Conservation (phyloP, 2,329 filamentous ascomycete genomes). For the Botrytis squamosa region DNA sequence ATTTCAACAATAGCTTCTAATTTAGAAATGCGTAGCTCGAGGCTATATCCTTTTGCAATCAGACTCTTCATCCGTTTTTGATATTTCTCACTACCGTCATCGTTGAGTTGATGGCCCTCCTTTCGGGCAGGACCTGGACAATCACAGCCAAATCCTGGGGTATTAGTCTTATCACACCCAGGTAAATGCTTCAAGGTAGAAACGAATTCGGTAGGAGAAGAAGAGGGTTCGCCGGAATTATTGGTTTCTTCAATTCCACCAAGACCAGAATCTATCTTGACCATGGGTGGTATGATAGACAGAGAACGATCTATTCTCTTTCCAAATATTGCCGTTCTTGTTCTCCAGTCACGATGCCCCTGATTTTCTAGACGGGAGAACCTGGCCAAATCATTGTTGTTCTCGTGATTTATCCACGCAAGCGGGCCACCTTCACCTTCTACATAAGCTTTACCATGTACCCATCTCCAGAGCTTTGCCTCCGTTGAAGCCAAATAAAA, state of each 20-base stretch:
- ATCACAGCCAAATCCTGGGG: background rate
- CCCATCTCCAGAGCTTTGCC: background rate
- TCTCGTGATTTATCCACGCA: background rate
- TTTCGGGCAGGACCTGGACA: background rate
- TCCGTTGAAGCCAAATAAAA: background rate
- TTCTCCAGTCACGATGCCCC: too few relatives aligned
- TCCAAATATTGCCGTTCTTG: background rate
- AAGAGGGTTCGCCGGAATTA: background rate
- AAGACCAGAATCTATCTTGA: conserved; percentile 1
- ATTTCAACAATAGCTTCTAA: background rate
- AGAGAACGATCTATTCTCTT: background rate
- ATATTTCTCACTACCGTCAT: background rate
- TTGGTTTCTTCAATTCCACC: background rate
- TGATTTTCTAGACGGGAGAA: background rate
- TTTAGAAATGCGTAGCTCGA: background rate
- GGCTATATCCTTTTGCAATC: background rate
- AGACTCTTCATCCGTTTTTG: background rate
- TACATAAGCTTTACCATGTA: background rate
- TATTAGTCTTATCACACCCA: background rate
- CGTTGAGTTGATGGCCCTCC: background rate
- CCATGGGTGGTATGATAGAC: background rate
- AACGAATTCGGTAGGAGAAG: background rate
- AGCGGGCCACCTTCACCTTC: background rate
- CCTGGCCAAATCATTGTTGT: conserved; percentile 1
- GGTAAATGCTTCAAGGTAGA: background rate